A percentile compares a stretch with the other conserved stretches of the same genome.
These are phyloP conservation scores for Pyricularia grisea DNA, from an alignment of 2,329 filamentous ascomycete species.

Conservation along the genomic window DNA sequence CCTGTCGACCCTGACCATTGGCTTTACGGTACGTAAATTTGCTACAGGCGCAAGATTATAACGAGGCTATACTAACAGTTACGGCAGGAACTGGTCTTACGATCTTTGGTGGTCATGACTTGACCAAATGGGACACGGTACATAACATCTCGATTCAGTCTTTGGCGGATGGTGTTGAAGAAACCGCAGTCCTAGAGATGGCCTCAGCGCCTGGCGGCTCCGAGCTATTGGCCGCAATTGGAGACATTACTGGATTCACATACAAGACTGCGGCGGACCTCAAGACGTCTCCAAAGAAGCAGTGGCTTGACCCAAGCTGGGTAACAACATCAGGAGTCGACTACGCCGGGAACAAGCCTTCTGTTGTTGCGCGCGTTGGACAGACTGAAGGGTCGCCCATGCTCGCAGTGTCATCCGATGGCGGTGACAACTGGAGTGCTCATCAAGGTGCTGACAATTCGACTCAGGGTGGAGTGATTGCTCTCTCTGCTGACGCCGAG, in stretches of 20 bases:
- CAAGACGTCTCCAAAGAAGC: conserved; percentile 28
- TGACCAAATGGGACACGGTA: conserved; percentile 43
- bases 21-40: conserved; percentile 31
- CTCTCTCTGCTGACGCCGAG: conserved; percentile 40
- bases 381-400: conserved; percentile 31
- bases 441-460: conserved; percentile 35
- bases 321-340: conserved; percentile 35
- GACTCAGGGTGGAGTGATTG: conserved; percentile 33
- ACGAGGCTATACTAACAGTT: not conserved
- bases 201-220: conserved; percentile 38
- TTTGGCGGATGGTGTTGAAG: conserved; percentile 45
- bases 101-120: conserved; percentile 32
- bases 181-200: conserved; percentile 38
- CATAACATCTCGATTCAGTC: conserved; percentile 39
- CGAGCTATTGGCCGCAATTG: conserved; percentile 40
- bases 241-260: conserved; percentile 43
- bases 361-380: conserved; percentile 40
- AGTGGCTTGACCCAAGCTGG: conserved; percentile 38
- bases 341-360: conserved; percentile 34
- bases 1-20: conserved; percentile 50
- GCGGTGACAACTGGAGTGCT: conserved; percentile 38
- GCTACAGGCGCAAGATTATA: not conserved
- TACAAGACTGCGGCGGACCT: conserved; percentile 27
- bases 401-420: conserved; percentile 38
- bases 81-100: conserved; percentile 33